These are phyloP conservation scores for Juncus effusus DNA, from an alignment of 176 grass and related monocot genomes.

Conservation along the genomic window DNA sequence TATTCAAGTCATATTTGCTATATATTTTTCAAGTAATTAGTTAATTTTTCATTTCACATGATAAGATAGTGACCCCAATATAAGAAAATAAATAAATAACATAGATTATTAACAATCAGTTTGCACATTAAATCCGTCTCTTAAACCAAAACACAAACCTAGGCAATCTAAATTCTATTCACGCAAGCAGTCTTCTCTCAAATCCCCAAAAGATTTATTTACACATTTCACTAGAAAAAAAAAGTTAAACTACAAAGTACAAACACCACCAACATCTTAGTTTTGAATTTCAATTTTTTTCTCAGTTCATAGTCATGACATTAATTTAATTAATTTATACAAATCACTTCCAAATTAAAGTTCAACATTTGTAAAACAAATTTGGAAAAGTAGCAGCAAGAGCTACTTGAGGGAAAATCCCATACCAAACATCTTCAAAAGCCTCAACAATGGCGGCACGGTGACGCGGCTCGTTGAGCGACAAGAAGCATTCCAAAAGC, in stretches of 20 bases:
- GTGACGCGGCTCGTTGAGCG: slow-evolving; percentile 62
- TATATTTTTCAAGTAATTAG: too few species aligned
- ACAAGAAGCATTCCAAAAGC: slow-evolving; percentile 78
- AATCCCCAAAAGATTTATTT: not conserved
- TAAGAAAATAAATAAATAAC: too few species aligned
- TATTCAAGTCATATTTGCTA: too few species aligned
- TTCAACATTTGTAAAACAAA: slow-evolving; percentile 17
- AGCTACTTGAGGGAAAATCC: slow-evolving; percentile 35
- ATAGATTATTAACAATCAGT: too few species aligned
- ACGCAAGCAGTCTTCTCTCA: not conserved
- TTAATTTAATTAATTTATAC: not conserved
- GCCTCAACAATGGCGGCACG: slow-evolving; percentile 57
- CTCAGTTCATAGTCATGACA: too few species aligned
- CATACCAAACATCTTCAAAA: slow-evolving; percentile 78
- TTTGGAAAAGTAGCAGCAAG: slow-evolving; percentile 17
- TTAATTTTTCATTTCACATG: too few species aligned
- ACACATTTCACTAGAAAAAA: slow-evolving; percentile 2
- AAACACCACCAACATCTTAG: not conserved
- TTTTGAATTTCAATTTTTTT: too few species aligned
- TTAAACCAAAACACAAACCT: too few species aligned
- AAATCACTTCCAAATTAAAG: not conserved
- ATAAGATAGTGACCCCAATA: too few species aligned
- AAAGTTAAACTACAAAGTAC: not conserved
- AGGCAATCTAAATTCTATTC: too few species aligned
- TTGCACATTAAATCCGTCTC: too few species aligned